Base-by-base conservation (phyloP, 164 flowering plant genomes). In the Warburgia ugandensis region DNA sequence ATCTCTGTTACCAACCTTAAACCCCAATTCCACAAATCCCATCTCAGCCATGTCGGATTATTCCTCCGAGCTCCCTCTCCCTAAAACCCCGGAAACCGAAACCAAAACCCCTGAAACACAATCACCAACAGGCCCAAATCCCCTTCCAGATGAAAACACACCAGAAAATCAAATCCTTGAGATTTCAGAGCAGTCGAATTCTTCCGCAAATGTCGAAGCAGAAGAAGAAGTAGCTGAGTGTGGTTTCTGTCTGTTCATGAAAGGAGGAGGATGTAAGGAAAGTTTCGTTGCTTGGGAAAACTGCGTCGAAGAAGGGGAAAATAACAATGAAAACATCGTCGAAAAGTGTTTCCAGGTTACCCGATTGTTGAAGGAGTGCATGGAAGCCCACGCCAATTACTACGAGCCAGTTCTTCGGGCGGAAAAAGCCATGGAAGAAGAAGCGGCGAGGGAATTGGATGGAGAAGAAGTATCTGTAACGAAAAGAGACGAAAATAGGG, bases 161-260 rank as follows among this genome's bases (percentile, higher is more conserved):
- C n/a, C n/a, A n/a, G n/a, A n/a, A n/a, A n/a, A n/a, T n/a, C n/a
- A n/a, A n/a, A n/a, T n/a, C n/a, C n/a, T n/a, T n/a, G n/a, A n/a
- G n/a, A n/a, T n/a, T n/a, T 45, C 31, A 19, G 22, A 20, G 10
- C 25, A 21, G 25, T 37, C 41, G 17, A 31, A 19, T 12, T 13
- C 30, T 4, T n/a, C n/a, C n/a, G 5, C 54, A 26, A 29, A 35
- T 3, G 30, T 17, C 21, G 42, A 14, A 22, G 54, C 10, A 27
- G 87, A 77, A 5, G 91, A 76, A 28, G 95, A 77, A 44, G 86
- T 76, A 22, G 85, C 77, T 7, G 97, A 87, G 56, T 91, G 96
- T 61, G 96, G 96, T 55, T 85, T 91, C 52, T 87, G 96, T 52
- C 43, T 87, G 70, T 91, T 78, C 55, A 91, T 91, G 96, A 87